These are phyloP conservation scores for Auricularia sp. DNA, from an alignment of 768 basidiomycete genomes.

Conservation along the genomic window DNA sequence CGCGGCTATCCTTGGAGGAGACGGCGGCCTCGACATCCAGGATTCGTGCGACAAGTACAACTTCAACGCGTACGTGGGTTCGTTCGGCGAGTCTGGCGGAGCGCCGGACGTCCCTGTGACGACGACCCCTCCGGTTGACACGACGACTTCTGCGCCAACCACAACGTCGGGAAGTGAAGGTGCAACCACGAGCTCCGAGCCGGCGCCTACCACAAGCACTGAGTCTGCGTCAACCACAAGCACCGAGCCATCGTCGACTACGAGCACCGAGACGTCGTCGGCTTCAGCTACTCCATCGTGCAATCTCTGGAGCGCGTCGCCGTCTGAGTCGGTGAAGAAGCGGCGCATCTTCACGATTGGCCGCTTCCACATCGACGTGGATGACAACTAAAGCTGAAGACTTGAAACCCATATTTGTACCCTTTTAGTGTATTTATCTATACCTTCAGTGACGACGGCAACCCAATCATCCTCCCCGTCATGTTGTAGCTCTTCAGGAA, in stretches of 20 bases:
- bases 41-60: not conserved
- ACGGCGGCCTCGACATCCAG: not conserved
- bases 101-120: not conserved
- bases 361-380: not conserved
- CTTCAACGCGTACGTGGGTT: slow-evolving; percentile 1
- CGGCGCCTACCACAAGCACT: not conserved
- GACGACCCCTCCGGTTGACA: not conserved
- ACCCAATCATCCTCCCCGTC: no score
- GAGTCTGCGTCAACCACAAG: not conserved
- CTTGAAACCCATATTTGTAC: no score
- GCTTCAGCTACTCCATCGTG: not conserved
- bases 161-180: not conserved
- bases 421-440: no score
- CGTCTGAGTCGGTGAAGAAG: not conserved
- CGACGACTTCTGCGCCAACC: not conserved
- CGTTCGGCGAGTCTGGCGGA: not conserved
- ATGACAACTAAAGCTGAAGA: not conserved
- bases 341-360: not conserved
- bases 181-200: not conserved
- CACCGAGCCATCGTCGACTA: not conserved
- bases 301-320: not conserved
- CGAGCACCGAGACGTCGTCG: not conserved
- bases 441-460: no score
- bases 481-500: no score
- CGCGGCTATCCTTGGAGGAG: not conserved